phyloP scores from a whole-genome alignment of 768 basidiomycete species.

The Neoboletus magnificus region DNA sequence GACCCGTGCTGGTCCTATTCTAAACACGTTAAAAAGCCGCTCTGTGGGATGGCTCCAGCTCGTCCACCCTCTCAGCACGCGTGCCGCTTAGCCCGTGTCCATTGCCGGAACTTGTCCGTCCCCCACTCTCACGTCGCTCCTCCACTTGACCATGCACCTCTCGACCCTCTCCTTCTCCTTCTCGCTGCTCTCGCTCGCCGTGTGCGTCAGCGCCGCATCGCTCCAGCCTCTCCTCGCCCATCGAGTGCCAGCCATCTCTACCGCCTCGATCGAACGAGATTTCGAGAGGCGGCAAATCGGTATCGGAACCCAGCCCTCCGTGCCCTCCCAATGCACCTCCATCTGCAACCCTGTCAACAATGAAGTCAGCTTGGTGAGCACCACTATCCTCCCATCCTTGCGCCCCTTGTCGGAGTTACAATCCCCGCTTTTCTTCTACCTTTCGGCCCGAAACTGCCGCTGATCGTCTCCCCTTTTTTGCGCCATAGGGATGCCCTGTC shows the following conservation, averaged over 20 bases:
- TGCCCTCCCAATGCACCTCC: slow-evolving; percentile 26
- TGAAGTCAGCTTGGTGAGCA: slow-evolving; percentile 24
- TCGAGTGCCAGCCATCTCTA: background rate
- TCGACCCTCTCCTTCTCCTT: background rate
- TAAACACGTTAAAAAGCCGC: background rate
- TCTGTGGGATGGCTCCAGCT: background rate
- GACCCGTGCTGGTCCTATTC: background rate
- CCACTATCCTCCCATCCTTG: background rate
- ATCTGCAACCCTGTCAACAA: slow-evolving; percentile 21
- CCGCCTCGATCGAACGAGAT: background rate
- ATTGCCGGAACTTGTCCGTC: background rate
- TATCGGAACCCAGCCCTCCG: slow-evolving; percentile 3
- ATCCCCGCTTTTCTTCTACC: background rate
- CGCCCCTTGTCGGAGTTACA: slow-evolving; percentile 5
- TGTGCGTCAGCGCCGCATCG: background rate
- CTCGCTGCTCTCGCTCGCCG: slow-evolving; percentile 1
- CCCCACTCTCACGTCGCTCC: slow-evolving; percentile 1
- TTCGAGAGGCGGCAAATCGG: slow-evolving; percentile 18
- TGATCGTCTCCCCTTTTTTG: background rate
- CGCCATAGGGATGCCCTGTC: slow-evolving; percentile 26
- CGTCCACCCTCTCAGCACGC: background rate
- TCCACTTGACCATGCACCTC: slow-evolving; percentile 15
- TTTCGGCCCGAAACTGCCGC: background rate
- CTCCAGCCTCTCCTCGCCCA: slow-evolving; percentile 1
- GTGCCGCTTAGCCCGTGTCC: background rate